Evolutionary conservation across 495 filamentous ascomycete genomes (phyloP).

Genomic region (Talaromyces proteolyticus): DNA sequence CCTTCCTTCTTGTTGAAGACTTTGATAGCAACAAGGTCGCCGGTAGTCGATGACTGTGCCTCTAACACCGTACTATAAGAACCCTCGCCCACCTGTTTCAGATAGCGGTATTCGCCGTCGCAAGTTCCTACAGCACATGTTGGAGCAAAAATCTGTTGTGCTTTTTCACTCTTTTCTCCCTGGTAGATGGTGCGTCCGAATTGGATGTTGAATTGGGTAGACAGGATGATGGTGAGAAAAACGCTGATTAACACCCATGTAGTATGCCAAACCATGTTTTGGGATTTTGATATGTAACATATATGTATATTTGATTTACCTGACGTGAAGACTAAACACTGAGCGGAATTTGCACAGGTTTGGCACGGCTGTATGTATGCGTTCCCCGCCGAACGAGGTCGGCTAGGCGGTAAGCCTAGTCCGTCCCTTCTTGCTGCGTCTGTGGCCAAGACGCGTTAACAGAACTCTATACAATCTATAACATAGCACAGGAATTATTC

Average conservation of each 20-base stretch:
- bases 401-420: too few relatives aligned
- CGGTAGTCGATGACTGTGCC: neutral
- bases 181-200: neutral
- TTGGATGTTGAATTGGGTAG: neutral
- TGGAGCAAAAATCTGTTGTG: neutral
- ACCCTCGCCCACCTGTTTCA: neutral
- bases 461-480: too few relatives aligned
- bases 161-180: neutral
- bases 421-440: too few relatives aligned
- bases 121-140: neutral
- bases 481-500: too few relatives aligned
- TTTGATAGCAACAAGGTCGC: neutral
- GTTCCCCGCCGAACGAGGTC: too few relatives aligned
- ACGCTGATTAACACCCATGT: neutral
- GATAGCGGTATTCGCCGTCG: neutral
- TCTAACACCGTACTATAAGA: neutral
- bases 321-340: neutral
- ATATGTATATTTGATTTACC: neutral
- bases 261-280: neutral
- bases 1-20: neutral
- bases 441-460: too few relatives aligned
- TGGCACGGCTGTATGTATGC: neutral
- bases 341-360: neutral
- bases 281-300: neutral
- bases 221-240: neutral